Base-by-base conservation (phyloP, 768 basidiomycete species). In the Podaxis mareebaensis region DNA sequence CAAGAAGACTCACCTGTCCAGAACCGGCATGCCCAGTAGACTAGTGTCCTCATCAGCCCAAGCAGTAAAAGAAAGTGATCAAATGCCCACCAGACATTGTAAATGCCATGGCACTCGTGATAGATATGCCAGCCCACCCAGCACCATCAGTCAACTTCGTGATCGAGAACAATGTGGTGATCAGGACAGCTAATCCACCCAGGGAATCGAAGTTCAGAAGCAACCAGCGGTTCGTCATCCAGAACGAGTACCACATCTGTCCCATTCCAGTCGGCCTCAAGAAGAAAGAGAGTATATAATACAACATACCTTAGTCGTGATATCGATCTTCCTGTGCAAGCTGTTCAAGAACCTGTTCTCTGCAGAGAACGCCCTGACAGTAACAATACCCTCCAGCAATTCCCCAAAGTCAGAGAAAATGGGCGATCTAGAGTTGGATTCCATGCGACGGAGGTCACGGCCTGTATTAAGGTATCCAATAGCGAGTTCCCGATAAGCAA, bases 201-300 rank as follows among this genome's bases (percentile, higher is more conserved):
- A 96, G 82, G 1, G 79, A 67, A 72, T 97, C 95, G 70, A 94
- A 96, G 65, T 91, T 87, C 61, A 96, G 74, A 39, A 95, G 76
- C 2, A 96, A 80, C 92, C 91, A 94, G 55, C 93, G 79, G 67
- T 92, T 94, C 8, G 86, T 88, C 92, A 95, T 93, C 93, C 93
- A 94, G 74, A 91, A 91, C 13, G 78, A 83, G 70, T 93, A 92
- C 89, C 88, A 92, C 90, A 92, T 90, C 88, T 87, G 64, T 7
- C 17, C 7, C 26, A 11, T 6, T 24, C 10, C 20, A 13, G 8
- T 51, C 20, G 24, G 10, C 20, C 49, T 12, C 20, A 5, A 12
- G 22, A 26, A 24, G 13, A 3, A 12, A 26, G 11, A 24, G 13
- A 24, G 26, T 24, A 24, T 26, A 46, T 1, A 10, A 10, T 10